Conservation (phyloP, 2,329 filamentous ascomycete species). For the Xylariaceae sp. region DNA sequence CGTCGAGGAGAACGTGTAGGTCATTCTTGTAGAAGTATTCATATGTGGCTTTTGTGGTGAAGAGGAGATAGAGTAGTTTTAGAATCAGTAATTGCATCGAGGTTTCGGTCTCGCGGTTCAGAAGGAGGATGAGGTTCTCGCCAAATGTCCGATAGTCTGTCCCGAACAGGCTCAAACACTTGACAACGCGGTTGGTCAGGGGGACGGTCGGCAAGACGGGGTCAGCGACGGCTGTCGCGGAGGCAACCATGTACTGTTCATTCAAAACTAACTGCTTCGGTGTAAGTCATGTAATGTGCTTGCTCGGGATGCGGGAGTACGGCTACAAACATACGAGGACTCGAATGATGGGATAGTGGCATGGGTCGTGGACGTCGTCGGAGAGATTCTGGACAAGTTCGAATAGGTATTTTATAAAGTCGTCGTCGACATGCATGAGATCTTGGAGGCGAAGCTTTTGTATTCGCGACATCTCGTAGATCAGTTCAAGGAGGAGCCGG, state of each 20-base stretch:
- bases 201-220: slow-evolving; percentile 42
- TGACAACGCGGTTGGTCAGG: slow-evolving; percentile 90
- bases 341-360: slow-evolving; percentile 91
- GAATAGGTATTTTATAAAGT: slow-evolving; percentile 79
- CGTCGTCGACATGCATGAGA: slow-evolving; percentile 70
- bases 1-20: slow-evolving; percentile 86
- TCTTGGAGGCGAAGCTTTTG: slow-evolving; percentile 76
- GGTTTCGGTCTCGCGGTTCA: slow-evolving; percentile 93
- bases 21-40: slow-evolving; percentile 99
- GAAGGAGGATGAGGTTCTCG: slow-evolving; percentile 90
- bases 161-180: slow-evolving; percentile 78
- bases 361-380: slow-evolving; percentile 84
- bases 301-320: not conserved
- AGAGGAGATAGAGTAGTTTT: slow-evolving; percentile 90
- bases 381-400: slow-evolving; percentile 83
- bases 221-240: slow-evolving; percentile 48
- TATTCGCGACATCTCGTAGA: slow-evolving; percentile 96
- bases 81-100: slow-evolving; percentile 93
- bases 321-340: slow-evolving; percentile 66
- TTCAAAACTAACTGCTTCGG: slow-evolving; percentile 76
- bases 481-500: slow-evolving; percentile 74
- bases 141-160: slow-evolving; percentile 87
- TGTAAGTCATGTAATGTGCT: slow-evolving; percentile 6
- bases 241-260: slow-evolving; percentile 92
- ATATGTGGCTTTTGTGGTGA: slow-evolving; percentile 85